Base-by-base conservation (phyloP, 345 rosid species). In the Syzygium grande region DNA sequence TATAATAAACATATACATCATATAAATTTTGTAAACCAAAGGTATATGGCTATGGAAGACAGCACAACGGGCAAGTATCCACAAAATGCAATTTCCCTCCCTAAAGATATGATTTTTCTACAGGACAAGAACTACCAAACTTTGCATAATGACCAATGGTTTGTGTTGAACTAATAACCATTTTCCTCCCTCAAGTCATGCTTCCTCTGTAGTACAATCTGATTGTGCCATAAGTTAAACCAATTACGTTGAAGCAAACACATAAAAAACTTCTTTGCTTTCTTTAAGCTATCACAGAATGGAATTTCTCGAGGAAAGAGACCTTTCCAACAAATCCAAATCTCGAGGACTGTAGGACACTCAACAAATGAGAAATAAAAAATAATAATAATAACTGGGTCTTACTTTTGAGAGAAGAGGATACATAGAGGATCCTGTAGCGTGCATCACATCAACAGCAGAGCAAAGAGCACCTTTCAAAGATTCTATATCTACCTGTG, bases 401-500 rank as follows among this genome's bases (percentile, higher is more conserved):
- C 97, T 92, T 84, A 97, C 99, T 96, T 91, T 94, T 43, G 97
- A 92, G 83, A 91, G 94, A 87, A 94, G 92, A 87, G 95, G 91
- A 89, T 93, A 92, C 87, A 95, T 93, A 87, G 97, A 94, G 53
- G 95, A 93, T 94, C 97, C 98, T 93, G 95, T 94, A 68, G 96
- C 93, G 89, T 94, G 97, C 98, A 98, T 94, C 91, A 98, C 96
- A 87, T 95, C 98, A 53, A 97, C 96, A 84, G 98, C 99, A 22
- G 98, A 96, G 91, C 94, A 92, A 93, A 97, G 89, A 89, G 98
- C 98, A 88, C 90, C 90, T 92, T 95, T 94, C 92, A 98, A 87
- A 34, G 97, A 93, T 89, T 94, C 97, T 88, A 87, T 88, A 85
- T 98, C 98, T 88, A 90, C 98, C 99, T 98, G 98, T 63, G 84